These are phyloP conservation scores for Acorus calamus DNA, from an alignment of 106 monocot genomes.

Conservation along the genomic window DNA sequence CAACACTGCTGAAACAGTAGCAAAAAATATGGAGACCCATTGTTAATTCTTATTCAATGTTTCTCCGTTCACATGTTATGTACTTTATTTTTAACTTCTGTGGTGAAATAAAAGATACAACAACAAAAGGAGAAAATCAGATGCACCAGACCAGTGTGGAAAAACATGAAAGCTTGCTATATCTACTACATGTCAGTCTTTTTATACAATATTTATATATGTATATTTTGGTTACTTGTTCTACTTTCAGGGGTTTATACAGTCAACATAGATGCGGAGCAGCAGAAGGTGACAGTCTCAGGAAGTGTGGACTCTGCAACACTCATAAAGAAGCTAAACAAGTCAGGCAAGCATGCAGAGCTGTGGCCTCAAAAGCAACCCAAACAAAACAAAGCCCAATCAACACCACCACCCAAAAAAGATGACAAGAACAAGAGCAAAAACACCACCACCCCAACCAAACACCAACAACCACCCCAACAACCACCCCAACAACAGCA, in stretches of 20 bases:
- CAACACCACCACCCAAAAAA: conserved; percentile 12
- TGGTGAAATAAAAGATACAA: too few species aligned
- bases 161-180: too few species aligned
- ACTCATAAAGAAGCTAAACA: conserved; percentile 59
- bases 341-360: conserved; percentile 76
- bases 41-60: too few species aligned
- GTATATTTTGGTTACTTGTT: conserved; percentile 1
- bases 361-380: conserved; percentile 41
- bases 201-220: neutral
- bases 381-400: conserved; percentile 15
- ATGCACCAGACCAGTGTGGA: too few species aligned
- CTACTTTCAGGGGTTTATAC: conserved; percentile 65
- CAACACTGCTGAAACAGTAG: too few species aligned
- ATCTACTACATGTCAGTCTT: neutral
- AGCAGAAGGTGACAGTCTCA: conserved; percentile 75
- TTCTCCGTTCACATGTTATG: too few species aligned
- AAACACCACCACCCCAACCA: conserved; percentile 5
- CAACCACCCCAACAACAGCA: conserved; percentile 28
- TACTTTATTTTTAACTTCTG: too few species aligned
- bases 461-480: conserved; percentile 7
- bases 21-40: too few species aligned
- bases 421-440: conserved; percentile 7
- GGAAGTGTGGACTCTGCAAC: conserved; percentile 65
- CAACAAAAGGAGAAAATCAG: too few species aligned
- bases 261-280: conserved; percentile 58